Percentiles rank a stretch among this genome's conserved stretches.
These are phyloP conservation scores for Kwoniella heveanensis DNA, from an alignment of 768 basidiomycete genomes.

Conservation along the genomic window DNA sequence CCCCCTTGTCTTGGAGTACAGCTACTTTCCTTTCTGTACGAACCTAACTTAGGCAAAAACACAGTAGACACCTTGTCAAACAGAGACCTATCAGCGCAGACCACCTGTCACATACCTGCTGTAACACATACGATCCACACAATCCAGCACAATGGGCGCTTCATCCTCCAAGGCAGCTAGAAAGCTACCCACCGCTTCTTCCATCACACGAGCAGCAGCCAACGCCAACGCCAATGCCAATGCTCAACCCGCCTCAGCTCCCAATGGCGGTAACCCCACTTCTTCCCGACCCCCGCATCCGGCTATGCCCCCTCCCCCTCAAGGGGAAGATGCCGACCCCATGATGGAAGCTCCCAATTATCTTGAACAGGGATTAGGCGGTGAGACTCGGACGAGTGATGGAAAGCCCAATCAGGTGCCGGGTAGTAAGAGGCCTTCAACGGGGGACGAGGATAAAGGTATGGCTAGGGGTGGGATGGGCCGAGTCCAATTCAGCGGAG, in stretches of 20 bases:
- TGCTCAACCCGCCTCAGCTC: conserved; percentile 9
- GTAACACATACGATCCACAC: too few relatives aligned
- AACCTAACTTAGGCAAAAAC: too few relatives aligned
- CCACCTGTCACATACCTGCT: too few relatives aligned
- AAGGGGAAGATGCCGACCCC: conserved; percentile 21
- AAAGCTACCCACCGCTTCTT: conserved; percentile 46
- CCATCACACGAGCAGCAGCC: background rate
- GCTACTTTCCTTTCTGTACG: too few relatives aligned
- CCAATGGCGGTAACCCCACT: conserved; percentile 15
- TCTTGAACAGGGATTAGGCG: conserved; percentile 26
- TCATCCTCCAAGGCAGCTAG: conserved; percentile 47
- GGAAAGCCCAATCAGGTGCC: background rate
- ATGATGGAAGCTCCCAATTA: conserved; percentile 14
- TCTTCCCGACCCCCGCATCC: conserved; percentile 6
- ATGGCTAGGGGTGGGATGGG: conserved; percentile 28
- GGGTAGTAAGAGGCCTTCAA: background rate
- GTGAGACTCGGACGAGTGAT: conserved; percentile 20
- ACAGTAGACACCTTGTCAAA: too few relatives aligned
- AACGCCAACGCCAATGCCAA: background rate
- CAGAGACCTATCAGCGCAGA: too few relatives aligned
- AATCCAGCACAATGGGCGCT: conserved; percentile 39
- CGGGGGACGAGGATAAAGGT: conserved; percentile 5
- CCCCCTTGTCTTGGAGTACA: too few relatives aligned
- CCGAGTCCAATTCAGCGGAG: conserved; percentile 43
- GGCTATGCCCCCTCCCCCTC: conserved; percentile 1